Evolutionary conservation across 169 alveolate genomes (phyloP).

Genomic region (Plasmodium malariae): DNA sequence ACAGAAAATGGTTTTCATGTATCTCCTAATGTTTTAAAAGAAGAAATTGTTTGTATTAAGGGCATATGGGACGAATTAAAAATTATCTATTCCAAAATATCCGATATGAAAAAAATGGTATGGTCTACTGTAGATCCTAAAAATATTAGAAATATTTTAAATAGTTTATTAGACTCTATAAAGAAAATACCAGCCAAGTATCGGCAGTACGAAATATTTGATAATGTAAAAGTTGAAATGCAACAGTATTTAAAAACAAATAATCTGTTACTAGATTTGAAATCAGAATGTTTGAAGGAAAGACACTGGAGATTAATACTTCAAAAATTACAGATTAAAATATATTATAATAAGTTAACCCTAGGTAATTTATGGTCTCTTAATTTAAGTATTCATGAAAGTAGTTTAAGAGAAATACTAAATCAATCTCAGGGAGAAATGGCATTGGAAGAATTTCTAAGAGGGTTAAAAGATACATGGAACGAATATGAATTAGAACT

Average conservation of each 20-base stretch:
- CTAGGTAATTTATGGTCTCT: constrained; percentile 93
- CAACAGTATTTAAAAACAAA: constrained; percentile 77
- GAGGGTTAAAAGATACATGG: constrained; percentile 94
- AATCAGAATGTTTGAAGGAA: constrained; percentile 97
- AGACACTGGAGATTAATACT: constrained; percentile 96
- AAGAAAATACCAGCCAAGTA: constrained; percentile 90
- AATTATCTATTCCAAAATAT: constrained; percentile 87
- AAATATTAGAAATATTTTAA: constrained; percentile 89
- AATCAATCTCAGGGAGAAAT: constrained; percentile 97
- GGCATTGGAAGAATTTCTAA: constrained; percentile 94
- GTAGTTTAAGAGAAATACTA: constrained; percentile 90
- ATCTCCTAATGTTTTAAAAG: constrained; percentile 89
- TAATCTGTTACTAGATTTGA: constrained; percentile 87
- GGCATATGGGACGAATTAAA: constrained; percentile 94
- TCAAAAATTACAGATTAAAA: constrained; percentile 84
- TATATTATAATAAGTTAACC: constrained; percentile 88
- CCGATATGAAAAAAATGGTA: constrained; percentile 88
- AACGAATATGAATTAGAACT: constrained; percentile 90
- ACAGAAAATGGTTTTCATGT: constrained; percentile 89
- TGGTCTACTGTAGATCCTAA: constrained; percentile 90
- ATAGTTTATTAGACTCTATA: constrained; percentile 89
- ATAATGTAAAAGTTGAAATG: constrained; percentile 86
- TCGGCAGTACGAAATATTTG: constrained; percentile 95
- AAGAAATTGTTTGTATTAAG: constrained; percentile 90
- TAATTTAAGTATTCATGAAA: constrained; percentile 80